phyloP scores from a whole-genome alignment of 2,329 filamentous ascomycete species.

The Cladosporium sp. region DNA sequence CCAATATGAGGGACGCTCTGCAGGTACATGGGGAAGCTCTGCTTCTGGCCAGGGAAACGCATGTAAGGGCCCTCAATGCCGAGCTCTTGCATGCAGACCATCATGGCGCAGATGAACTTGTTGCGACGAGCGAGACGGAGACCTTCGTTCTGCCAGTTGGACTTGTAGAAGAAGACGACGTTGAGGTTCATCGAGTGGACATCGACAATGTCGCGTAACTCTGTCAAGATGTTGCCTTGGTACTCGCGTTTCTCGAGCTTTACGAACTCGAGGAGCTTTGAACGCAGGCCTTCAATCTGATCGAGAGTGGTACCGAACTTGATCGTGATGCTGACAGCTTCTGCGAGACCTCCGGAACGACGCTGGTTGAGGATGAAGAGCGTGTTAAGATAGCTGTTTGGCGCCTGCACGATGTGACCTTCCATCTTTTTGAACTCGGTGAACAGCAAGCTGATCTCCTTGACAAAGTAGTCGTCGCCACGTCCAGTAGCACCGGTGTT shows the following conservation, averaged over 20 bases:
- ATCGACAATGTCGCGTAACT: slow-evolving; percentile 73
- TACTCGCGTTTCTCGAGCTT: slow-evolving; percentile 83
- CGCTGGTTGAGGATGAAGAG: slow-evolving; percentile 95
- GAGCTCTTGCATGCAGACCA: slow-evolving; percentile 76
- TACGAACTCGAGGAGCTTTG: slow-evolving; percentile 78
- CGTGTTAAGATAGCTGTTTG: slow-evolving; percentile 88
- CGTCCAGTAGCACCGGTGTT: slow-evolving; percentile 74
- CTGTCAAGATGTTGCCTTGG: slow-evolving; percentile 79
- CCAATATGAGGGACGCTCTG: slow-evolving; percentile 47
- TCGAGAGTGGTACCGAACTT: slow-evolving; percentile 83
- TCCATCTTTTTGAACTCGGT: slow-evolving; percentile 99
- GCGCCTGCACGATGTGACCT: slow-evolving; percentile 91
- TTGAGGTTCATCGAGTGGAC: slow-evolving; percentile 85
- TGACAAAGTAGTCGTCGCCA: slow-evolving; percentile 94
- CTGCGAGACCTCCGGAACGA: slow-evolving; percentile 80
- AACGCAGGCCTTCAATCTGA: slow-evolving; percentile 77
- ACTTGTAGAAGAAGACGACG: slow-evolving; percentile 96
- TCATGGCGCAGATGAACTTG: slow-evolving; percentile 89
- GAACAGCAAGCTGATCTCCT: slow-evolving; percentile 86
- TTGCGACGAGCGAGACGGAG: slow-evolving; percentile 86
- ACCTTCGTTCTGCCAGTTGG: slow-evolving; percentile 92
- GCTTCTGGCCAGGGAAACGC: slow-evolving; percentile 64
- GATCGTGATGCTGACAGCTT: slow-evolving; percentile 77
- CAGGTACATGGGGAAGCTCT: slow-evolving; percentile 64
- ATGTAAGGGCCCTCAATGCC: slow-evolving; percentile 81